Base-by-base conservation (phyloP, 371 early-diverging fungal genomes). In the Mucor mucedo region DNA sequence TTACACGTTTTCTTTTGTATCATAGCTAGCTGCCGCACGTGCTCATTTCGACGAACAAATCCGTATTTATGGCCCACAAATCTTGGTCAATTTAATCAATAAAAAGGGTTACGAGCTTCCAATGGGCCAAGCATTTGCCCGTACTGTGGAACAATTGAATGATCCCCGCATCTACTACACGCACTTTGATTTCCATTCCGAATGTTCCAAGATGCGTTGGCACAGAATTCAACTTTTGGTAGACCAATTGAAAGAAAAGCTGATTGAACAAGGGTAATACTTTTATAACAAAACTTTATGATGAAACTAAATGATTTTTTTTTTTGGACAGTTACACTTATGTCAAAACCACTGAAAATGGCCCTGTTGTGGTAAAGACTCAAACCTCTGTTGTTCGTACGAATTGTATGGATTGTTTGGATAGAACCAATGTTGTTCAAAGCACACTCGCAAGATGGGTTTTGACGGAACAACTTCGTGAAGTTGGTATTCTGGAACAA, bases 321-420 rank as follows among this genome's bases (percentile, higher is more conserved):
- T 27, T n/a, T 42, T 16, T 8, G 2, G n/a, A n/a, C 40, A 69
- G 69, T 44, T 73, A 62, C 39, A 63, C 75, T 33, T 60, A 61
- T 41, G 50, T 52, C 6, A 55, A 68, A 9, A 11, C 41, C 10
- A 42, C 65, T 3, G 38, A 52, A 2, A 35, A 62, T 16, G 54
- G 44, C 9, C 66, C 30, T 29, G 50, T 50, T 13, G 13, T 86
- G 2, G 71, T 63, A 33, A 78, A 82, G 41, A 70, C 62, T 39
- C 99, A 99, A 66, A 76, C 77, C 2, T 92, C 93, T 2, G 91
- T 98, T 10, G 81, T 97, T 8, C 91, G 99, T 58, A 93, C 98
- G 8, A 99, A 99, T 76, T 99, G 99, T 75, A 98, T 99, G 90
- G 99, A 99, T 81, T 99, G 99, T 68, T 80, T 99, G 53, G 99